Evolutionary conservation across 2,329 filamentous ascomycete species (phyloP).

Genomic region (Coniochaeta pulveracea): DNA sequence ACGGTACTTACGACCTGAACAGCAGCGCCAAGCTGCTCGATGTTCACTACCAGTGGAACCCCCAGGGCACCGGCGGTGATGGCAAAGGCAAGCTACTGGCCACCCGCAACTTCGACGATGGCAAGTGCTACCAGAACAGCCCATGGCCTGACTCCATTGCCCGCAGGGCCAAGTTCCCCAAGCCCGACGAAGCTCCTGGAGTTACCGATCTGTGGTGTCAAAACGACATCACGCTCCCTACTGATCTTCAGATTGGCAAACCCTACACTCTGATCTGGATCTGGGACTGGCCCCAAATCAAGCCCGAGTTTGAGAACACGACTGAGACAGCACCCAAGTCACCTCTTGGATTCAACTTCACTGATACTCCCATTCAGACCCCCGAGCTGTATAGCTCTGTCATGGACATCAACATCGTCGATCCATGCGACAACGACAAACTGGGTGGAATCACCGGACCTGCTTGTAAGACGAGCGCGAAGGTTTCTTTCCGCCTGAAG

Average conservation of each 20-base stretch:
- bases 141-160: slow-evolving; percentile 39
- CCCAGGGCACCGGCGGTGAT: slow-evolving; percentile 71
- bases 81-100: slow-evolving; percentile 64
- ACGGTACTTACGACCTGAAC: slow-evolving; percentile 54
- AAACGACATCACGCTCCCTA: slow-evolving; percentile 65
- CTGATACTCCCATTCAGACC: too few species aligned
- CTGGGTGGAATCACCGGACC: slow-evolving; percentile 26
- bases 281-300: slow-evolving; percentile 80
- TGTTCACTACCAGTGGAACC: slow-evolving; percentile 69
- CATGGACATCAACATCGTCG: slow-evolving; percentile 29
- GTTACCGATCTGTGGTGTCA: slow-evolving; percentile 66
- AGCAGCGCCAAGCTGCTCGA: slow-evolving; percentile 37
- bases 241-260: slow-evolving; percentile 47
- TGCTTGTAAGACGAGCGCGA: slow-evolving; percentile 15
- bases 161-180: slow-evolving; percentile 46
- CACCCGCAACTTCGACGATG: slow-evolving; percentile 77
- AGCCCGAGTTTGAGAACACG: too few species aligned
- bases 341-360: too few species aligned
- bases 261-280: slow-evolving; percentile 87
- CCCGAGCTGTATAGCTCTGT: slow-evolving; percentile 3
- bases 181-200: slow-evolving; percentile 35
- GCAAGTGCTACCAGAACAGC: slow-evolving; percentile 73
- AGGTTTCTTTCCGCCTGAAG: slow-evolving; percentile 14
- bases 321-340: slow-evolving; percentile 19
- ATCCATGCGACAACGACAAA: slow-evolving; percentile 20